A percentile compares a stretch with the other conserved stretches of the same genome.
Conservation (phyloP, 163 green algal species). For the Chlorella variabilis region DNA sequence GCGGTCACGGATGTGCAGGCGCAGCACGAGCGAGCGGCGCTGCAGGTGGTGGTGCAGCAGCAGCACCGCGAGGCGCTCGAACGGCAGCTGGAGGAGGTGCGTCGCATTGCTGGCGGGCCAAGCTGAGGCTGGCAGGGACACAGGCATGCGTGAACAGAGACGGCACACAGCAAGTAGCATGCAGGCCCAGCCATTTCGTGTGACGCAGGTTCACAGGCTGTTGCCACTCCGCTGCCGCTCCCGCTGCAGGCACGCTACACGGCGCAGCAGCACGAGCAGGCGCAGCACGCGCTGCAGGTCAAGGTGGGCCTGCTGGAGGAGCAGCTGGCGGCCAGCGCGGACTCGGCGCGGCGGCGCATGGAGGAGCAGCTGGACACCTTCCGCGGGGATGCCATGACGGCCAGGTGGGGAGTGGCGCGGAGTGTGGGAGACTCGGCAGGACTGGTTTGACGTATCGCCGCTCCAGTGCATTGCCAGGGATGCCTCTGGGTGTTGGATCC, state of each 20-base stretch:
- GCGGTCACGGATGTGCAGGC: background rate
- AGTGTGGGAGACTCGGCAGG: no score
- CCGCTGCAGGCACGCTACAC: background rate
- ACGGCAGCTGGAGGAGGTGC: conserved; percentile 11
- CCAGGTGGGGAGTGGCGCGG: background rate
- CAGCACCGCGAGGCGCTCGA: conserved; percentile 11
- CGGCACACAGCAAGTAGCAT: no score
- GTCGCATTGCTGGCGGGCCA: no score
- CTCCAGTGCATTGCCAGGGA: no score
- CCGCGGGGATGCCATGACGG: background rate
- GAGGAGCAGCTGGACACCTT: conserved; percentile 29
- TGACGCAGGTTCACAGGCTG: no score
- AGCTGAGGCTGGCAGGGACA: no score
- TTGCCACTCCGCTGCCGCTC: background rate
- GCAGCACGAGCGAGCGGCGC: background rate
- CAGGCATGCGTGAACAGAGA: no score
- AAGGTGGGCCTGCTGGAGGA: conserved; percentile 22
- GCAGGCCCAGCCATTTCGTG: no score
- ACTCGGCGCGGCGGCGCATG: conserved; percentile 11
- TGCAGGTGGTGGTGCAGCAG: conserved; percentile 20
- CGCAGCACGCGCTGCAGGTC: background rate
- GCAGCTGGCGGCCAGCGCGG: background rate
- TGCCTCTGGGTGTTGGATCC: background rate
- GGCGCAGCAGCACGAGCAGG: background rate
- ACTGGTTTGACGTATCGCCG: no score